Percentiles rank a stretch among this genome's conserved stretches.
Conservation (phyloP, 73 alveolate species). For the Tetrahymena elliotti region DNA sequence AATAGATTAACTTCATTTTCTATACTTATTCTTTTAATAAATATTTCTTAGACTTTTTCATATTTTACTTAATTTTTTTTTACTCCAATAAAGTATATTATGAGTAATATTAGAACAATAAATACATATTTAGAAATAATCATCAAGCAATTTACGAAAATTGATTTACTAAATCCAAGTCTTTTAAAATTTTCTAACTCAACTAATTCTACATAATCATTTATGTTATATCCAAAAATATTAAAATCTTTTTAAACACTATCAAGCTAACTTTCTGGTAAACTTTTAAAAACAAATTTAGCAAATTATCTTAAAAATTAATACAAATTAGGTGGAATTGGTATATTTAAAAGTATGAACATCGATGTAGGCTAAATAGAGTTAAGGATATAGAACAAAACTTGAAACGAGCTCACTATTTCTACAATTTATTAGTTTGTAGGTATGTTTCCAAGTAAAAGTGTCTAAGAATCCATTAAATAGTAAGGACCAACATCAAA, state of each 20-base stretch:
- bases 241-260: too few species aligned
- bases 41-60: not conserved
- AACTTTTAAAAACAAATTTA: not conserved
- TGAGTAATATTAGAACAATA: too few species aligned
- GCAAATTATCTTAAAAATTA: not conserved
- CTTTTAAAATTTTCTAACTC: not conserved
- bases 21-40: not conserved
- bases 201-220: not conserved
- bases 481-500: not conserved
- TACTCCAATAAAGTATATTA: too few species aligned
- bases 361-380: not conserved
- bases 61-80: too few species aligned
- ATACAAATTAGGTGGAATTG: not conserved
- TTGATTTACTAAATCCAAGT: not conserved
- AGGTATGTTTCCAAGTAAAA: not conserved
- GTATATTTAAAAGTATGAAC: not conserved
- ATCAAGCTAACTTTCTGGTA: not conserved
- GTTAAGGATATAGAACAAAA: not conserved
- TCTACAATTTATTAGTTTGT: not conserved
- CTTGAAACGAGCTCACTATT: not conserved
- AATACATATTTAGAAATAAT: too few species aligned
- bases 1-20: not conserved
- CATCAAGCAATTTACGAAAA: not conserved
- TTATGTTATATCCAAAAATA: not conserved
- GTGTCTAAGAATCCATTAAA: not conserved